Percentiles rank a stretch among this genome's conserved stretches.
phyloP scores from a whole-genome alignment of 352 stramenopile genomes.

The Thraustochytrium striatum region DNA sequence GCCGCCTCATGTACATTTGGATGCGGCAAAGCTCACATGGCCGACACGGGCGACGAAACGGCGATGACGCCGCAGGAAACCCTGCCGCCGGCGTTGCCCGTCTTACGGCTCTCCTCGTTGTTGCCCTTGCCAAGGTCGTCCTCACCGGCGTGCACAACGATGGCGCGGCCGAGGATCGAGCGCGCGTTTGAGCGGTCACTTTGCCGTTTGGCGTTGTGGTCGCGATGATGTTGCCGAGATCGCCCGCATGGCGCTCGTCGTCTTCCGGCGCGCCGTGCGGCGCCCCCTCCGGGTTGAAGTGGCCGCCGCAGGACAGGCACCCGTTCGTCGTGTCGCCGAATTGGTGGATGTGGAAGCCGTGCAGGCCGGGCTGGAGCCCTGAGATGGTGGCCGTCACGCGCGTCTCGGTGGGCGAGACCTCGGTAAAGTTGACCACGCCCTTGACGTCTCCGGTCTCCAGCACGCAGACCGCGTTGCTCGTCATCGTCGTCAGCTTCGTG shows the following conservation, averaged over 20 bases:
- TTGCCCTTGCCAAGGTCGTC: slow-evolving; percentile 85
- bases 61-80: slow-evolving; percentile 42
- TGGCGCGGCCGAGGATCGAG: slow-evolving; percentile 91
- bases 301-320: slow-evolving; percentile 15
- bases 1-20: too few relatives aligned
- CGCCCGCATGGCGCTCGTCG: slow-evolving; percentile 66
- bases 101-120: slow-evolving; percentile 44
- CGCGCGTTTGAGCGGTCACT: slow-evolving; percentile 87
- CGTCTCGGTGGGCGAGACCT: slow-evolving; percentile 16
- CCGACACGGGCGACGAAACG: neutral
- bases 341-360: slow-evolving; percentile 43
- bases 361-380: slow-evolving; percentile 59
- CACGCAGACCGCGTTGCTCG: neutral
- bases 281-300: slow-evolving; percentile 61
- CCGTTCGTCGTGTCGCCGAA: slow-evolving; percentile 42
- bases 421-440: neutral
- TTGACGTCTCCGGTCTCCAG: neutral
- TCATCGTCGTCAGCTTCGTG: neutral
- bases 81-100: slow-evolving; percentile 36
- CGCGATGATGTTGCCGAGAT: slow-evolving; percentile 67
- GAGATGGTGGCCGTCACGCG: slow-evolving; percentile 10
- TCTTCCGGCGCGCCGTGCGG: slow-evolving; percentile 90
- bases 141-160: slow-evolving; percentile 88
- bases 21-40: too few relatives aligned
- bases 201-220: slow-evolving; percentile 67